Conservation (phyloP, 345 rosid genomes). For the Populus alba region DNA sequence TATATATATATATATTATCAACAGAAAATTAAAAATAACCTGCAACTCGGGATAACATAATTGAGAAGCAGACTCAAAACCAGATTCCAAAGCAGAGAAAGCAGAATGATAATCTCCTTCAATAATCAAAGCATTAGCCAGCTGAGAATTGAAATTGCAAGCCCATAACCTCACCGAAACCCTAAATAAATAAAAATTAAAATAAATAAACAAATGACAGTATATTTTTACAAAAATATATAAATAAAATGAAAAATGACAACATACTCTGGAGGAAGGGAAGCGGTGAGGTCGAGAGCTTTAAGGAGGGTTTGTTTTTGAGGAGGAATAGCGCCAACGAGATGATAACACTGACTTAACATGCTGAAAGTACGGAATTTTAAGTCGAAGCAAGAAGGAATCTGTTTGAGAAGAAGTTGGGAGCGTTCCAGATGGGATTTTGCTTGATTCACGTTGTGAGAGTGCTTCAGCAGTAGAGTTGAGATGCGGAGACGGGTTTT, state of each 20-base stretch:
- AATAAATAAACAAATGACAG: neutral
- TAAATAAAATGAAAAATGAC: neutral
- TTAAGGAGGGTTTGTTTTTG: constrained; percentile 73
- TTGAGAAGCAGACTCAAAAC: constrained; percentile 56
- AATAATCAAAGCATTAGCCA: constrained; percentile 76
- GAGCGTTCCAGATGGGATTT: constrained; percentile 91
- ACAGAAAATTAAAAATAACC: constrained; percentile 31
- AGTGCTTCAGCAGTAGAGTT: constrained; percentile 72
- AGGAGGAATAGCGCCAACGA: constrained; percentile 75
- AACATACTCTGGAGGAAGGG: constrained; percentile 40
- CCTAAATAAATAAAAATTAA: constrained; percentile 17
- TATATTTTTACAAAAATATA: neutral
- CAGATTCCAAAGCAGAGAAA: constrained; percentile 64
- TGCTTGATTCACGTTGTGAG: constrained; percentile 78
- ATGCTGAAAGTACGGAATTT: constrained; percentile 76
- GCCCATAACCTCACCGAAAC: constrained; percentile 67
- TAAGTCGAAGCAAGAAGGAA: constrained; percentile 84
- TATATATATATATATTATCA: neutral
- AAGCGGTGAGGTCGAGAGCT: constrained; percentile 64
- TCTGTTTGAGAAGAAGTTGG: constrained; percentile 63
- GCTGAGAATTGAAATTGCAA: constrained; percentile 94
- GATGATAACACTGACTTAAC: constrained; percentile 89
- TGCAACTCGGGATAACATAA: constrained; percentile 72
- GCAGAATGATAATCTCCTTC: constrained; percentile 77
- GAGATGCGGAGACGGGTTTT: constrained; percentile 86